Evolutionary conservation across 495 filamentous ascomycete species (phyloP), one percentile per base, ranked within the genome.

Genomic region (Talaromyces ruber): DNA sequence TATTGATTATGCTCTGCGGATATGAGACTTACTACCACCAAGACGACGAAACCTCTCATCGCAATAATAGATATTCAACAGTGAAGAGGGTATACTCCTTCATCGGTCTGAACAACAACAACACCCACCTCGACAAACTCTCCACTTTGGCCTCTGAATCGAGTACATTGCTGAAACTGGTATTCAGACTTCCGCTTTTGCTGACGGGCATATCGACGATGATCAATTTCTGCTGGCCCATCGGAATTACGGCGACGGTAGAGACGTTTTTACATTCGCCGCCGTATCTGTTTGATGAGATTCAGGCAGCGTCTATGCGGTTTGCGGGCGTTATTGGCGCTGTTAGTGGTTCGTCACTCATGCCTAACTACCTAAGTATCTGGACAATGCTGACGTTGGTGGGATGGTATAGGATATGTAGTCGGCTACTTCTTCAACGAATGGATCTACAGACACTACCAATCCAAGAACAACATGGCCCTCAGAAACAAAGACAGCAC

Each of bases 21-120:
- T 72, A 77, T 50, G 81, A 84, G 62, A 82, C 81, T 0, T 74
- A 78, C 37, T 79, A 81, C 63, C 65, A 70, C 9, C 34, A 39
- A 14, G 7, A 47, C 4, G n/a, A 47, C 43, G 4, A 45, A 24
- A 54, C n/a, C n/a, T 51, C n/a, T 21, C 45, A 51, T 21, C 6
- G 5, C 22, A 28, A 54, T 11, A 6, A 54, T 21, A 28, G 3
- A 28, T 54, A 8, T n/a, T 9, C 51, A 0, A 6, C 9, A 8
- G 7, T 8, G 51, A 54, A 24, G 11, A 26, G 68, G 1, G 9
- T 70, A 1, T 63, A 62, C 14, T 78, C 79, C 2, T 83, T 83
- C 60, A 80, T 79, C 22, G 81, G 82, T 3, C 76, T 84, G 66
- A 80, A 81, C 34, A 51, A 60, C 39, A 78, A 70, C 52, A 69